A percentile compares a stretch with the other conserved stretches of the same genome.
These are phyloP conservation scores for Corchorus olitorius DNA, from an alignment of 345 rosid genomes.

Conservation along the genomic window DNA sequence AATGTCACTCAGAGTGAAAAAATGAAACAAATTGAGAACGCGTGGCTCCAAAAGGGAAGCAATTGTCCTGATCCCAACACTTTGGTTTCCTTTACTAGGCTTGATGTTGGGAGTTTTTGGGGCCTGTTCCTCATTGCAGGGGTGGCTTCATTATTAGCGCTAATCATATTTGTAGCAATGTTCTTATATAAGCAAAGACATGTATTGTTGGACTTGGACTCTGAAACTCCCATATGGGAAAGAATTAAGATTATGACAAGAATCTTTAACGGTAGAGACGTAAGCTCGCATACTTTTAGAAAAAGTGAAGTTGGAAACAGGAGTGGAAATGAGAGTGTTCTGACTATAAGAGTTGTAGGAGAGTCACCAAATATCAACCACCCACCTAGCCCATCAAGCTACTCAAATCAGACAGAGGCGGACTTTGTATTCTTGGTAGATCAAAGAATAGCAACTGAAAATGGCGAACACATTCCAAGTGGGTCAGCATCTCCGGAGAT, in stretches of 20 bases:
- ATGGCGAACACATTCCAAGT: not conserved
- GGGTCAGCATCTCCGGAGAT: not conserved
- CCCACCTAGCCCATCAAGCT: conserved; percentile 27
- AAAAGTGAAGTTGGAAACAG: conserved; percentile 3
- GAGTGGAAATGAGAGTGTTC: conserved; percentile 10
- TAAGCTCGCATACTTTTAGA: conserved; percentile 34
- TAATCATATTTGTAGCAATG: conserved; percentile 25
- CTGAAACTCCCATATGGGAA: conserved; percentile 32
- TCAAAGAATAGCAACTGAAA: conserved; percentile 11
- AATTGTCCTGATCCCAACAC: conserved; percentile 29
- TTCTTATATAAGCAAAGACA: conserved; percentile 24
- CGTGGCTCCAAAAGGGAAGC: conserved; percentile 27
- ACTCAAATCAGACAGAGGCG: conserved; percentile 12
- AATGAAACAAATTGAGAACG: conserved; percentile 33
- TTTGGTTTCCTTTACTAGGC: conserved; percentile 32
- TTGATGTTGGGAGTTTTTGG: conserved; percentile 47
- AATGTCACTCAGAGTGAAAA: conserved; percentile 37
- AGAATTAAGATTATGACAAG: conserved; percentile 20
- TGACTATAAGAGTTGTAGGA: conserved; percentile 12
- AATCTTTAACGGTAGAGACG: conserved; percentile 40
- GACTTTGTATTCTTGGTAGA: conserved; percentile 18
- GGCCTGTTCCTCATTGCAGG: conserved; percentile 43
- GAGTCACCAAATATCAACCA: conserved; percentile 22
- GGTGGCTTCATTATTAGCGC: conserved; percentile 29
- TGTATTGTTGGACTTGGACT: conserved; percentile 8